Percentiles rank a stretch among this genome's conserved stretches.
These are phyloP conservation scores for Jasminum sambac DNA, from an alignment of 257 asterid genomes.

Conservation along the genomic window DNA sequence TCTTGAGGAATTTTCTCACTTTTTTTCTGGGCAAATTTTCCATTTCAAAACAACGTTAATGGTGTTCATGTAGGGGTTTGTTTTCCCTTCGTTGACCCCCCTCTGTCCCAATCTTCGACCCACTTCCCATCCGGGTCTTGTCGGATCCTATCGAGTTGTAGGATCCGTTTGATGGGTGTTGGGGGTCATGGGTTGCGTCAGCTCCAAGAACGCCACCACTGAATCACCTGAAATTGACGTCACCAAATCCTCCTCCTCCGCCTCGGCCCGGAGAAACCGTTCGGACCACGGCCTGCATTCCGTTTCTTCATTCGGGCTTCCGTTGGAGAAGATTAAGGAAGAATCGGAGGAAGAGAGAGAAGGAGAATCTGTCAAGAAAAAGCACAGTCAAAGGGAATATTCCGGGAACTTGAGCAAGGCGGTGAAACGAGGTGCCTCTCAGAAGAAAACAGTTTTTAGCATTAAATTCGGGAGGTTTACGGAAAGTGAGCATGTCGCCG, in stretches of 20 bases:
- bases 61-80: constrained; percentile 44
- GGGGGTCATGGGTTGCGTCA: constrained; percentile 91
- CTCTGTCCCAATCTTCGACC: constrained; percentile 39
- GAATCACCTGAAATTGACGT: constrained; percentile 34
- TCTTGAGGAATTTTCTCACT: constrained; percentile 22
- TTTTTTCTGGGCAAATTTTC: constrained; percentile 10
- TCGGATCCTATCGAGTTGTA: constrained; percentile 21
- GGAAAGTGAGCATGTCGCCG: constrained; percentile 59
- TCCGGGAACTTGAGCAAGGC: constrained; percentile 37
- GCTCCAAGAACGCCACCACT: constrained; percentile 68
- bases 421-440: constrained; percentile 34
- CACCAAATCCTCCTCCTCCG: constrained; percentile 25
- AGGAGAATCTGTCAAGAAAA: constrained; percentile 29
- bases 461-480: constrained; percentile 68
- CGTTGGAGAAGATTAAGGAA: constrained; percentile 81
- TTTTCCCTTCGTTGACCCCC: neutral
- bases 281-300: constrained; percentile 25
- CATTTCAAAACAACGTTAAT: constrained; percentile 20
- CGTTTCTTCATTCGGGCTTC: constrained; percentile 39
- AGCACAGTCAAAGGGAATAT: constrained; percentile 13
- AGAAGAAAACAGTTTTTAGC: constrained; percentile 50
- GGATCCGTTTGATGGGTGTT: constrained; percentile 67
- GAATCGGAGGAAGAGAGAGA: constrained; percentile 74
- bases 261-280: constrained; percentile 22
- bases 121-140: constrained; percentile 45